Evolutionary conservation across 257 asterid genomes (phyloP), one percentile per base, ranked within the genome.

Genomic region (Capsicum baccatum): DNA sequence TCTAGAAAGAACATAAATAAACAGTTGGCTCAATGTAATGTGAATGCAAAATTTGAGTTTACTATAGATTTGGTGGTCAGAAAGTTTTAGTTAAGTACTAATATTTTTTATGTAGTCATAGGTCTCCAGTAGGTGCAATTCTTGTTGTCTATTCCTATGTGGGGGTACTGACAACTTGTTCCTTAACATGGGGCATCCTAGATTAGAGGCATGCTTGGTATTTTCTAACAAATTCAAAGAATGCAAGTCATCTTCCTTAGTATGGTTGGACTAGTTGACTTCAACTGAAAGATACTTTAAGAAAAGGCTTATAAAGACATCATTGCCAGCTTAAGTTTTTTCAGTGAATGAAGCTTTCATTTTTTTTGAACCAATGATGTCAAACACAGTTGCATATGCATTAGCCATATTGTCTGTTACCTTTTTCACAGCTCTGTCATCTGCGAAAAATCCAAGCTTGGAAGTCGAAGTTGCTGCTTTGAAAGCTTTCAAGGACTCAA

Each of bases 401-500:
- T n/a, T 86, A n/a, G 19, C 85, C 84, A 62, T 86, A 57, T 66
- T 89, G 79, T 87, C 74, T 9, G 64, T 71, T 52, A 83, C 88
- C 86, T 59, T 88, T 8, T 66, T 89, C 64, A 83, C 82, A 81
- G 84, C 70, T 74, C 87, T 83, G 47, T 86, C 92, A 19, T 58
- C 78, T 79, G 76, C 82, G 1, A 86, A 54, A 78, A 14, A 1
- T 8, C 82, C 70, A 73, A 81, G 54, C 76, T 67, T 83, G 76
- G 74, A 88, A 15, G 62, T 81, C 15, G 92, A 93, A 85, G 21
- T 87, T 33, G 88, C 92, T 59, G 97, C 98, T 57, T 76, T 95
- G 71, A 88, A 86, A 79, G 91, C 91, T 48, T 92, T 95, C 95
- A 94, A 88, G 84, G 79, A 37, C 78, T 88, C 91, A 8, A 80